Evolutionary conservation across 805 yeast genomes (phyloP).

Genomic region (Lipomyces lipofer): DNA sequence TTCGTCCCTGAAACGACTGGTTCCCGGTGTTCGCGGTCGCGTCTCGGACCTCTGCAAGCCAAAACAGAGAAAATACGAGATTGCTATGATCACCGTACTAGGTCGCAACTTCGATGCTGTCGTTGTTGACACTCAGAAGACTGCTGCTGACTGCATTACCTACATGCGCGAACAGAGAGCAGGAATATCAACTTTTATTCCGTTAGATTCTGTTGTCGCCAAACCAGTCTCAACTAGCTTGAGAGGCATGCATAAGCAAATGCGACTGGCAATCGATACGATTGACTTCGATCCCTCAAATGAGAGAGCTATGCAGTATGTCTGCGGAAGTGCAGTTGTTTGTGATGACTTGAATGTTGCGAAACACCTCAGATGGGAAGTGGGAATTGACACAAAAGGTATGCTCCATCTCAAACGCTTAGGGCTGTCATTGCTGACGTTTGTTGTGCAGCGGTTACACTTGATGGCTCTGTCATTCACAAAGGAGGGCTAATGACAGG

Average conservation of each 20-base stretch:
- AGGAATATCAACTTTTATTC: conserved; percentile 85
- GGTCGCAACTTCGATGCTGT: conserved; percentile 82
- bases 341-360: conserved; percentile 74
- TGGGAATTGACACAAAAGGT: conserved; percentile 55
- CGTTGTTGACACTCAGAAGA: conserved; percentile 68
- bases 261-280: conserved; percentile 71
- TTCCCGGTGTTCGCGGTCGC: conserved; percentile 83
- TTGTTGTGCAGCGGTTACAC: conserved; percentile 57
- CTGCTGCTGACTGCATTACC: conserved; percentile 75
- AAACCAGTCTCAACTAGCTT: conserved; percentile 54
- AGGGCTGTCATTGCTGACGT: too few species aligned
- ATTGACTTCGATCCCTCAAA: conserved; percentile 65
- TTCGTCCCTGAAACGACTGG: conserved; percentile 62
- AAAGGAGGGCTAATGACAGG: conserved; percentile 92
- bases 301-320: conserved; percentile 77
- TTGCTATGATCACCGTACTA: conserved; percentile 72
- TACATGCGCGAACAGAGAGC: conserved; percentile 80
- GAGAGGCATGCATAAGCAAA: conserved; percentile 46
- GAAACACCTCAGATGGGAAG: conserved; percentile 67
- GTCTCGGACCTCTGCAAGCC: conserved; percentile 81
- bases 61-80: conserved; percentile 65
- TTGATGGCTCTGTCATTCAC: conserved; percentile 83
- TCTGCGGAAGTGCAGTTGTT: conserved; percentile 75
- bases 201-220: conserved; percentile 72
- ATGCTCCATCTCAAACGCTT: too few species aligned